phyloP scores from a whole-genome alignment of 768 basidiomycete genomes.

The Cystofilobasidium bisporidii region DNA sequence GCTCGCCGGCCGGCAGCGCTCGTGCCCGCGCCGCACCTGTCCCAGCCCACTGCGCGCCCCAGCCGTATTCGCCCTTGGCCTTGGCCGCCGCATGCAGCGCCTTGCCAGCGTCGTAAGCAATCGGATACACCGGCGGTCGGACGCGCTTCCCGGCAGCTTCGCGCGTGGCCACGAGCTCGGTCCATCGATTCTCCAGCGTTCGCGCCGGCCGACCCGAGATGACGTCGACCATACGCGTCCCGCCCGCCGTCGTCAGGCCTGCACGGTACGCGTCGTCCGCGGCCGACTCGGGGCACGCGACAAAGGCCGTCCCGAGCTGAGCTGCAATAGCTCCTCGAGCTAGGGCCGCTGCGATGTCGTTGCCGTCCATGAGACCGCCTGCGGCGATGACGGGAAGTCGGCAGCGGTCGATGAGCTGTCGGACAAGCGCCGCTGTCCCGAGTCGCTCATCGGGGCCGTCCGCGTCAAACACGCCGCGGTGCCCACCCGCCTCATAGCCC shows the following conservation, averaged over 20 bases:
- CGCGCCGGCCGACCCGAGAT: conserved; percentile 36
- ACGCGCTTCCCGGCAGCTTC: background rate
- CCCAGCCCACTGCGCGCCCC: conserved; percentile 36
- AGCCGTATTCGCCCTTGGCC: conserved; percentile 31
- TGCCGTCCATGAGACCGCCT: conserved; percentile 59
- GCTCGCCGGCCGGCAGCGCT: conserved; percentile 30
- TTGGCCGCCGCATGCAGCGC: conserved; percentile 33
- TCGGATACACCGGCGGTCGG: conserved; percentile 32
- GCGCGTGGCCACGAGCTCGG: conserved; percentile 21
- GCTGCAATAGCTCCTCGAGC: conserved; percentile 59
- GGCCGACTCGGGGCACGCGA: conserved; percentile 37
- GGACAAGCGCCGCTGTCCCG: conserved; percentile 35
- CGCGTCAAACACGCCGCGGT: conserved; percentile 34
- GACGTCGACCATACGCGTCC: conserved; percentile 29
- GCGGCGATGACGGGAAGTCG: conserved; percentile 59
- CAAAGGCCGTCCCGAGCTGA: conserved; percentile 65
- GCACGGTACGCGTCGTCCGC: conserved; percentile 31
- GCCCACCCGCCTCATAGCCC: conserved; percentile 35
- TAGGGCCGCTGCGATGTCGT: conserved; percentile 57
- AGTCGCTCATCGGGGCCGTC: conserved; percentile 29
- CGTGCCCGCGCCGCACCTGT: conserved; percentile 32
- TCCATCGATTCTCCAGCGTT: conserved; percentile 31
- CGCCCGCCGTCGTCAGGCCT: conserved; percentile 22
- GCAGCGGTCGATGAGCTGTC: conserved; percentile 33
- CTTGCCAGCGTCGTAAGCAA: conserved; percentile 35